Evolutionary conservation across 441 rosid genomes (phyloP), one percentile per base, ranked within the genome.

Genomic region (Pelargonium exstipulatum): DNA sequence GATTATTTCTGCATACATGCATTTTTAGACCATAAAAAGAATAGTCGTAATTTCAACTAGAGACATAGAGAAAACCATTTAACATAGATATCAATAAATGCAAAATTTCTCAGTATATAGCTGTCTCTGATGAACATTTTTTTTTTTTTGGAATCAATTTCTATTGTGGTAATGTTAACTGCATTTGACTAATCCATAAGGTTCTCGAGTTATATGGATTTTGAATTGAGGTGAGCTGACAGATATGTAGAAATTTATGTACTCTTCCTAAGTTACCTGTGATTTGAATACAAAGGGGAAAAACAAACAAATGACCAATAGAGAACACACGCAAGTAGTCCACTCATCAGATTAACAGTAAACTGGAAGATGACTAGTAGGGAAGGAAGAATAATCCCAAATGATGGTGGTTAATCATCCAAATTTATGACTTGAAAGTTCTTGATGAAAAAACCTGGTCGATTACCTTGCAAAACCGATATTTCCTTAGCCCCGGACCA

Each of bases 381-480:
- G 42, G n/a, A 48, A 48, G 55, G 16, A 13, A 48, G 18, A 37
- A 37, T 7, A 37, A 37, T 3, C 42, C 42, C 42, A 37, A 1
- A 37, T 5, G 9, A 37, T 6, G 42, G 57, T 6, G 42, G 57
- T 2, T 18, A 49, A 49, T 49, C 16, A n/a, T 51, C 5, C 16
- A 17, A 16, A 6, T 14, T 14, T 51, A 17, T 14, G 17, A 58
- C 0, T 12, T 16, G 29, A 32, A 29, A 37, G 58, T 64, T 17
- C 6, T 10, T 53, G 9, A 60, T 22, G 53, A 32, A 69, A 24
- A 73, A 42, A 66, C 65, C 26, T 62, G 49, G 35, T 4, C 5
- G 13, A 51, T 74, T 84, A 92, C 98, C 98, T 92, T 92, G 78
- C 96, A 90, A 37, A 51, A 90, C 37, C 94, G 89, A 70, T 83